phyloP scores from a whole-genome alignment of 2,329 filamentous ascomycete genomes.

The Coniochaeta sp. region DNA sequence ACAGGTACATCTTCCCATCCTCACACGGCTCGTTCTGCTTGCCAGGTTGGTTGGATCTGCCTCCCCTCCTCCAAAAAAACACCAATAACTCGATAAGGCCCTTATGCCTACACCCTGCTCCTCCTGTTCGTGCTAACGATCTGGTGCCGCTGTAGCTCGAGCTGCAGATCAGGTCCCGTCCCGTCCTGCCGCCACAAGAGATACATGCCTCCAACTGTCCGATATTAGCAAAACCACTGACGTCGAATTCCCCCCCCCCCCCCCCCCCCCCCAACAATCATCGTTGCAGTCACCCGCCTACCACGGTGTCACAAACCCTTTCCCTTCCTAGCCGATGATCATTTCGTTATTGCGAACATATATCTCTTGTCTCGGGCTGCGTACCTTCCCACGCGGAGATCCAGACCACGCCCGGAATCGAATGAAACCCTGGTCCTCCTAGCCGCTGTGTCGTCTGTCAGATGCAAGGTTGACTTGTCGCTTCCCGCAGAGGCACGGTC shows the following conservation, averaged over 20 bases:
- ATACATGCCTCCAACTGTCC: background rate
- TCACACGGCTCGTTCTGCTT: background rate
- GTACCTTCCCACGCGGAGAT: background rate
- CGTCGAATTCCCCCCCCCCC: background rate
- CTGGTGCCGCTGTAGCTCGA: background rate
- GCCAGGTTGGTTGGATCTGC: background rate
- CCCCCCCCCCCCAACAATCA: too few relatives aligned
- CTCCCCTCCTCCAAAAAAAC: background rate
- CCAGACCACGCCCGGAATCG: slow-evolving; percentile 17
- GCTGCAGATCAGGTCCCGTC: background rate
- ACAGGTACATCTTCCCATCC: background rate
- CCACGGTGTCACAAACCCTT: background rate
- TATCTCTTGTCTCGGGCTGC: background rate
- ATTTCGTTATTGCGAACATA: background rate
- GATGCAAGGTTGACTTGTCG: background rate
- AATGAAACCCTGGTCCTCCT: slow-evolving; percentile 31
- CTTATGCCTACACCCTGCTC: background rate
- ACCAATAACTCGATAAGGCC: background rate
- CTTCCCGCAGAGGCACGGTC: slow-evolving; percentile 22
- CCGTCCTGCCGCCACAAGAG: background rate
- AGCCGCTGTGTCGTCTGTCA: slow-evolving; percentile 27
- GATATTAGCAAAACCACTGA: background rate
- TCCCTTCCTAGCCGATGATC: background rate
- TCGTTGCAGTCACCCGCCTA: background rate
- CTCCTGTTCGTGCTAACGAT: background rate